Percentiles rank a stretch among this genome's conserved stretches.
Conservation (phyloP, 352 stramenopile genomes). For the Thraustochytrium aureum region DNA sequence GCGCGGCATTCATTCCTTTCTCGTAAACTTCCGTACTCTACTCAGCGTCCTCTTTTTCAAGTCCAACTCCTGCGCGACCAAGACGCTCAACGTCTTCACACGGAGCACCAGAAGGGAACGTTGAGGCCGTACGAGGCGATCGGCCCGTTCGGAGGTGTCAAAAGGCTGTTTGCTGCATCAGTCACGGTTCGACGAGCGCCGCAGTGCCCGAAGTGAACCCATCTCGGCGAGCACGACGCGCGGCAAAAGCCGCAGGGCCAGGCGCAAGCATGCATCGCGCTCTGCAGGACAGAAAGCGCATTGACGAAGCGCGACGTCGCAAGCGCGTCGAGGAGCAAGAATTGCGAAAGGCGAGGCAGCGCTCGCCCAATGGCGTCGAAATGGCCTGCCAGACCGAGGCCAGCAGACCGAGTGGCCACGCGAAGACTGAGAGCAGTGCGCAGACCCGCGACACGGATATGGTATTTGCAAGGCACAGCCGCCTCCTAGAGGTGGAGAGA, state of each 20-base stretch:
- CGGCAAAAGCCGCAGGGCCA: background rate
- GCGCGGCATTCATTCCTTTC: too few species aligned
- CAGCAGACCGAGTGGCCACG: background rate
- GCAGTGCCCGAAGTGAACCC: too few species aligned
- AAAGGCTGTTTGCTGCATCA: too few species aligned
- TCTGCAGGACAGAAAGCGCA: background rate
- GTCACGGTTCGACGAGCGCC: too few species aligned
- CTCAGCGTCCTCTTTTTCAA: too few species aligned
- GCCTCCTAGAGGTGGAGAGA: background rate
- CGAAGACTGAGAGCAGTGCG: background rate
- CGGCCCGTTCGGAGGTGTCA: too few species aligned
- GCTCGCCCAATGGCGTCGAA: background rate
- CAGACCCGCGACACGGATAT: background rate
- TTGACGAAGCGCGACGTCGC: background rate
- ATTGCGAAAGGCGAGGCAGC: background rate
- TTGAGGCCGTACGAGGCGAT: too few species aligned
- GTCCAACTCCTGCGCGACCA: too few species aligned
- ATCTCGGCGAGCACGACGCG: too few species aligned
- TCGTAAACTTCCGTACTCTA: too few species aligned
- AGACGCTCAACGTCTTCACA: too few species aligned
- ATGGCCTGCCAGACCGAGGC: slow-evolving; percentile 3
- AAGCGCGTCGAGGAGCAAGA: background rate
- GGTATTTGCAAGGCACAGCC: background rate
- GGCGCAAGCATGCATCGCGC: background rate
- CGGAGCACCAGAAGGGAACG: too few species aligned